phyloP scores from a whole-genome alignment of 2,329 filamentous ascomycete genomes.

The Cercospora sp. region DNA sequence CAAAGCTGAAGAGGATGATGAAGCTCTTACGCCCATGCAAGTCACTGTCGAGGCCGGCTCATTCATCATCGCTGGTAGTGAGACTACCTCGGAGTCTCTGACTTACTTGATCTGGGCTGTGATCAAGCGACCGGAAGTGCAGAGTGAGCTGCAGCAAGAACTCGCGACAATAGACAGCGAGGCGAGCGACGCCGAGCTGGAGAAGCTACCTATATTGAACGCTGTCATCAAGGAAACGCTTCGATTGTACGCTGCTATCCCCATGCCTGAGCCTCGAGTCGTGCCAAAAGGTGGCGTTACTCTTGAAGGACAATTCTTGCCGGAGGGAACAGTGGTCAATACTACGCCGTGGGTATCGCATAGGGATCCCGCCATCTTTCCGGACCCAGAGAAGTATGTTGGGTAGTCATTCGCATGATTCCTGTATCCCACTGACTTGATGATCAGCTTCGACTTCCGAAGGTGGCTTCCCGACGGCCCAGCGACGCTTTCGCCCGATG shows the following conservation, averaged over 20 bases:
- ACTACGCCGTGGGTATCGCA: conserved; percentile 34
- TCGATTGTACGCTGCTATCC: conserved; percentile 36
- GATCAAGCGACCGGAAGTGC: conserved; percentile 26
- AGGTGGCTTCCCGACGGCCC: conserved; percentile 25
- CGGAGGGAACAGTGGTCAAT: conserved; percentile 27
- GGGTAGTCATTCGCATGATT: no score
- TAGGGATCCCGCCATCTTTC: conserved; percentile 12
- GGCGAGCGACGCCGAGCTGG: conserved; percentile 28
- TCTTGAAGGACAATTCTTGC: conserved; percentile 28
- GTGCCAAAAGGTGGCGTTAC: conserved; percentile 30
- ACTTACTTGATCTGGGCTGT: conserved; percentile 37
- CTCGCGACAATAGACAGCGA: conserved; percentile 20
- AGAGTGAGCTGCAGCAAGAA: conserved; percentile 28
- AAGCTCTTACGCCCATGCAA: conserved; percentile 12
- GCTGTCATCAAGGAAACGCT: conserved; percentile 34
- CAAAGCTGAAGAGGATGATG: background rate
- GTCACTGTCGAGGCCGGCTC: conserved; percentile 32
- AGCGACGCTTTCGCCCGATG: conserved; percentile 14
- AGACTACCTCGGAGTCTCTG: conserved; percentile 35
- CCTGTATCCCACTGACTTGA: background rate
- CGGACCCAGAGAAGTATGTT: background rate
- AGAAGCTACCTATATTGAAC: conserved; percentile 27
- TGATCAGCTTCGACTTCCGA: conserved; percentile 28
- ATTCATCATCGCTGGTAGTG: conserved; percentile 37
- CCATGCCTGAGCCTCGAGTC: conserved; percentile 32